Conservation (phyloP, 2,329 filamentous ascomycete species). For the Scortechinia acanthostroma region DNA sequence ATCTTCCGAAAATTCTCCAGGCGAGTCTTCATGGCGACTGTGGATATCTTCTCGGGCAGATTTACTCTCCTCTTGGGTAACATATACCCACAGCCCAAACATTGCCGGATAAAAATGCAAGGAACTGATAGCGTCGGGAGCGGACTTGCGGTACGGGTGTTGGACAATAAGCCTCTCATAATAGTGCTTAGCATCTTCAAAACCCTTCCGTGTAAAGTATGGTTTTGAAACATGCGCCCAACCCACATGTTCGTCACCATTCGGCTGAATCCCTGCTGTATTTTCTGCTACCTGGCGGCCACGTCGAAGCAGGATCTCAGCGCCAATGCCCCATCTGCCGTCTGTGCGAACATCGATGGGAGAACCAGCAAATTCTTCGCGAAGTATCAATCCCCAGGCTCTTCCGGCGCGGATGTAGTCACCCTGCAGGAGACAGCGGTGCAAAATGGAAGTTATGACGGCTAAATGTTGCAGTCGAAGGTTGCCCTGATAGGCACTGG, state of each 20-base stretch:
- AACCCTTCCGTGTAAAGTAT: slow-evolving; percentile 29
- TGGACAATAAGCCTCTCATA: slow-evolving; percentile 74
- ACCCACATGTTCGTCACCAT: slow-evolving; percentile 6
- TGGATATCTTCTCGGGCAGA: slow-evolving; percentile 28
- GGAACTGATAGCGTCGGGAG: slow-evolving; percentile 52
- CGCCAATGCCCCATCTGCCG: slow-evolving; percentile 75
- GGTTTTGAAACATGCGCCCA: slow-evolving; percentile 3
- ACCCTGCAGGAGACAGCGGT: slow-evolving; percentile 63
- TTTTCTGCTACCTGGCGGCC: slow-evolving; percentile 23
- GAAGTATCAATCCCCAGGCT: slow-evolving; percentile 69
- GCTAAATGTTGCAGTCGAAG: slow-evolving; percentile 47
- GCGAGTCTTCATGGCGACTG: slow-evolving; percentile 16
- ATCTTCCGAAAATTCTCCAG: slow-evolving; percentile 10
- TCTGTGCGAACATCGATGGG: slow-evolving; percentile 63
- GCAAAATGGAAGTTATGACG: slow-evolving; percentile 62
- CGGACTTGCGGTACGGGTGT: slow-evolving; percentile 61
- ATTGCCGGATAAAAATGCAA: slow-evolving; percentile 76
- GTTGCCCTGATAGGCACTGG: slow-evolving; percentile 18
- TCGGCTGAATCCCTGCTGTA: not conserved
- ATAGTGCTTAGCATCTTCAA: slow-evolving; percentile 56
- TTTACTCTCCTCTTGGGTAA: slow-evolving; percentile 54
- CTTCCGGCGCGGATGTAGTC: slow-evolving; percentile 68
- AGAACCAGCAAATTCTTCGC: slow-evolving; percentile 45
- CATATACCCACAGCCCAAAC: slow-evolving; percentile 75
- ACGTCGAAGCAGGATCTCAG: slow-evolving; percentile 71